Base-by-base conservation (phyloP, 225 moss, liverwort and hornwort species). In the Pseudisothecium myosuroides region DNA sequence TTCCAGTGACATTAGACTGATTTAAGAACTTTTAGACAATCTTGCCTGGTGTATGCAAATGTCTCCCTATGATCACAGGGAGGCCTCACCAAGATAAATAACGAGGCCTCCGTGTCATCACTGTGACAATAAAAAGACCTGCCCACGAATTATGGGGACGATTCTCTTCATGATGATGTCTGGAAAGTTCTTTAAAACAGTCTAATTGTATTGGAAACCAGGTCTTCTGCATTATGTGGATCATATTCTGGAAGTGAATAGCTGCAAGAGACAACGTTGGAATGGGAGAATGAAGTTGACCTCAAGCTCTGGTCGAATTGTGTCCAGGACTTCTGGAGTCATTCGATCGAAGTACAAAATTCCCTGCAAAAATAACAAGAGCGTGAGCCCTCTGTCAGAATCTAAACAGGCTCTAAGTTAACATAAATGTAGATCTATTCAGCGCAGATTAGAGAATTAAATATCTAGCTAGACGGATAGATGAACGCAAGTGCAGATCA, bases 261-360 rank as follows among this genome's bases (percentile, higher is more conserved):
- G 31, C 67, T 74, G 43, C 47, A 72, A 75, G 55, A 43, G 32
- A 58, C 43, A 61, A 49, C 60, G 54, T 54, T 85, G 39, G 29
- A 15, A 59, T 58, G 31, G 11, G 29, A 58, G 19, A 75, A 60
- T 6, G 77, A 79, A 85, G n/a, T 20, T 73, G n/a, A 97, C 97
- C 92, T 93, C 92, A 66, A 98, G 93, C 81, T 97, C 97, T 68
- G 90, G 87, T 69, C 94, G 93, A 68, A 98, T 95, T 41, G 89
- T 93, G 74, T 94, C 93, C 24, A 96, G 79, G 68, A 95, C 93
- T 88, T 91, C 92, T 66, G 93, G 94, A 85, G 92, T 94, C 98
- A 98, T 98, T 86, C 95, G 93, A 63, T 98, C 98, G 85, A 97
- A 96, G 90, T 94, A 97, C 81, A 98, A 93, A 81, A 91, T 91